Conservation (phyloP, 352 stramenopile genomes). For the Phytophthora rubi region DNA sequence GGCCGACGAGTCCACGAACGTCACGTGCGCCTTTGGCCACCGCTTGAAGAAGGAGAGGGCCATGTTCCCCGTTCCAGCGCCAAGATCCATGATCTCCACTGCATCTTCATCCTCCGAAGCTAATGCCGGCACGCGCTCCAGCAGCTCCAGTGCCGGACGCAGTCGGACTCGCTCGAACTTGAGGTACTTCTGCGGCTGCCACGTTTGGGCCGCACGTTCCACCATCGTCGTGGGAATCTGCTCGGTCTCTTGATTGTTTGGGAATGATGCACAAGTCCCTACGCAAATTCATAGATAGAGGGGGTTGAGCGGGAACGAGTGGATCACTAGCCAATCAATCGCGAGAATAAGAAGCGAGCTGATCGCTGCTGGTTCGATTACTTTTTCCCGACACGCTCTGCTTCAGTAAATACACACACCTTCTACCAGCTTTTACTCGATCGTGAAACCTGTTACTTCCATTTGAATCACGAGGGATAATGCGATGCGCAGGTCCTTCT, state of each 20-base stretch:
- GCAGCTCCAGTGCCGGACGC: slow-evolving; percentile 68
- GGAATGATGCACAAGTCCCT: slow-evolving; percentile 1
- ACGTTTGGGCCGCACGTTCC: slow-evolving; percentile 44
- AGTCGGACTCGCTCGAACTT: slow-evolving; percentile 67
- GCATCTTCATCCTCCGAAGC: slow-evolving; percentile 18
- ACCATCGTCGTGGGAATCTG: background rate
- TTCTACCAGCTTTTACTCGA: slow-evolving; percentile 61
- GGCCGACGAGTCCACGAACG: slow-evolving; percentile 70
- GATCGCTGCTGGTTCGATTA: slow-evolving; percentile 35
- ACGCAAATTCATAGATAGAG: background rate
- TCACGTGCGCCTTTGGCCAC: slow-evolving; percentile 55
- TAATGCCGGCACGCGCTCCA: slow-evolving; percentile 46
- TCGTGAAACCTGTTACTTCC: slow-evolving; percentile 88
- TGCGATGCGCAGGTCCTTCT: slow-evolving; percentile 81
- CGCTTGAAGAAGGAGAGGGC: slow-evolving; percentile 58
- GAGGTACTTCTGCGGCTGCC: slow-evolving; percentile 67
- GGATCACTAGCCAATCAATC: background rate
- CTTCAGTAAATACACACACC: slow-evolving; percentile 40
- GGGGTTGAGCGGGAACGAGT: background rate
- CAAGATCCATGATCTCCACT: slow-evolving; percentile 63
- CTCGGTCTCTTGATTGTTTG: background rate
- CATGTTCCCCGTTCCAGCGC: slow-evolving; percentile 77
- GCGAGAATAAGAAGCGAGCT: slow-evolving; percentile 25
- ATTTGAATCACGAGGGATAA: slow-evolving; percentile 88
- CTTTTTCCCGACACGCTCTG: slow-evolving; percentile 21